Evolutionary conservation across 768 basidiomycete genomes (phyloP), one percentile per base, ranked within the genome.

Genomic region (Tubosaeta sp.): DNA sequence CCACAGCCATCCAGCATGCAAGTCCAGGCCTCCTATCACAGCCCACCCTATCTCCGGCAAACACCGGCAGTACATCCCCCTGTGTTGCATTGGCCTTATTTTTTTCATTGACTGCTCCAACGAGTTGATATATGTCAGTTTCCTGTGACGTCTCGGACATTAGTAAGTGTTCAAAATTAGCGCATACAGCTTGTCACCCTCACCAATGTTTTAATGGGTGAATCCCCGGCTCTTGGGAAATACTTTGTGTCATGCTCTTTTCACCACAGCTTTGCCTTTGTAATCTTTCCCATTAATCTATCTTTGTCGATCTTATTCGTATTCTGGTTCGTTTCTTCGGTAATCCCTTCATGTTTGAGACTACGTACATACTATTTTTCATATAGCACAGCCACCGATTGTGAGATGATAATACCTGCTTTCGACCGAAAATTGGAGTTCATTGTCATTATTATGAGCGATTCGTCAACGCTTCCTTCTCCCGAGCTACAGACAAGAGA

Each of bases 141-240:
- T 10, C 35, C 25, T 41, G 65, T 45, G 3, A 29, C 42, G 27
- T 27, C 27, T 27, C 25, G 6, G 27, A 41, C 49, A 85, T 70
- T 94, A 94, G 87, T 86, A 61, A 59, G 85, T 44, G 10, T 16
- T 43, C 27, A n/a, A 4, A 16, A 8, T 29, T 43, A 25, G 8
- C 27, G 27, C 27, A 27, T 9, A 27, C 27, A 27, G 27, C 27
- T 19, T 18, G 36, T 38, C 38, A 19, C 38, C 38, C 21, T n/a
- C 41, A 81, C 53, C 84, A 90, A 66, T 77, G 78, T 58, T 59
- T 86, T 58, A 90, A 90, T 59, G 87, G 86, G 27, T 90, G 86
- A 85, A 52, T 78, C 42, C 80, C 71, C 71, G 16, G 72, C 67
- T 43, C 72, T 86, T 16, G 86, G 86, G 52, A 74, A 79, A 64